Evolutionary conservation across 768 basidiomycete genomes (phyloP), one percentile per base, ranked within the genome.

Genomic region (Lactarius hatsudake): DNA sequence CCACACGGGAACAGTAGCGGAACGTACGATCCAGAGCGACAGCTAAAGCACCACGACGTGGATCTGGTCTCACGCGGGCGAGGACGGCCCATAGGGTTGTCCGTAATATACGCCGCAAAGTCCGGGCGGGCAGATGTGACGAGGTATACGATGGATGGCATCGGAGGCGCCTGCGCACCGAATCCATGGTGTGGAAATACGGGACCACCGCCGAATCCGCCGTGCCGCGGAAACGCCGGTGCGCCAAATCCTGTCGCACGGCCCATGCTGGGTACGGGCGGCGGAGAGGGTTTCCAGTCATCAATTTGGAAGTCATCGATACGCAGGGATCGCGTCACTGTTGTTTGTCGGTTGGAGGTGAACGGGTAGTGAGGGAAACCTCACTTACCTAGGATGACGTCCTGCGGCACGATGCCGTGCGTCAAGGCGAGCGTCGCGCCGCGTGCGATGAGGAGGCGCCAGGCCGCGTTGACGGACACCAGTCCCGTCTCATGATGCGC

Each of bases 21-120:
- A 17, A 64, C 71, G 59, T 43, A 70, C 71, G 13, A 54, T 57
- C 70, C 70, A 23, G 62, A 58, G 15, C 56, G 62, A 51, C 68
- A 71, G 54, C 51, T 64, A 48, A 63, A 69, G n/a, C 59, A 65
- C 70, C 70, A 71, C 12, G 62, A 59, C 10, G 71, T 70, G 15
- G 71, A 71, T 7, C 62, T 5, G 4, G n/a, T 63, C 61, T 61
- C 62, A 3, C 56, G 62, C 5, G 65, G 65, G 2, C 69, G 68
- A 5, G 69, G 69, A 12, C 48, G 45, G 15, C 69, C 69, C 71
- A 70, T 66, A 10, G 69, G 69, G 32, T 70, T 60, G 40, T 71
- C 71, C 20, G 71, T 71, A 38, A 70, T 54, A 42, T 71, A 67
- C 26, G 69, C 51, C 18, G 18, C 13, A 28, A 66, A 57, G 23